phyloP scores from a whole-genome alignment of 352 stramenopile species.

The Pythium periplocum region DNA sequence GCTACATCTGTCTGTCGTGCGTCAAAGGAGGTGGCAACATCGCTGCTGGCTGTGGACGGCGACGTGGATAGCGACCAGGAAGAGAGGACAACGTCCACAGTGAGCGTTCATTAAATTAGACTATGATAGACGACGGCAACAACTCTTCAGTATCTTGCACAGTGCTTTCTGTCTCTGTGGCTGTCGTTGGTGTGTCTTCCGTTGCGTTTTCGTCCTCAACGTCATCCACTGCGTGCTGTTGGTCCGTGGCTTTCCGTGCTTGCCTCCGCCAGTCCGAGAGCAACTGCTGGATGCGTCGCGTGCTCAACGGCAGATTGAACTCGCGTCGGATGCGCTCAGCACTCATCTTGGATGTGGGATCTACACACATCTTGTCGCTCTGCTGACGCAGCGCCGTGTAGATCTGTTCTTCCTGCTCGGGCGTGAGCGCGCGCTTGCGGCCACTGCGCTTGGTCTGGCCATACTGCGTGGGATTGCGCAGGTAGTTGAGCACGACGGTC shows the following conservation, averaged over 20 bases:
- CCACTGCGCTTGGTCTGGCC: constrained; percentile 45
- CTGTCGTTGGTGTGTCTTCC: not conserved
- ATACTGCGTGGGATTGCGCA: constrained; percentile 39
- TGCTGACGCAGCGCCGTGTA: constrained; percentile 22
- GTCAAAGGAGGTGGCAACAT: constrained; percentile 6
- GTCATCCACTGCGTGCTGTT: constrained; percentile 22
- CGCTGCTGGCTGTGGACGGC: no score
- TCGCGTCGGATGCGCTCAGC: constrained; percentile 41
- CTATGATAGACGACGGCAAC: not conserved
- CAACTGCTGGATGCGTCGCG: constrained; percentile 49
- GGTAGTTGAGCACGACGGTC: constrained; percentile 56
- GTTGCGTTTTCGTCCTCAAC: not conserved
- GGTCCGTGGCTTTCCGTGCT: constrained; percentile 18
- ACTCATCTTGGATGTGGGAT: constrained; percentile 21
- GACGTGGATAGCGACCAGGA: no score
- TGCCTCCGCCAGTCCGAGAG: constrained; percentile 41
- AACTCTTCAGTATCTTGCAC: no score
- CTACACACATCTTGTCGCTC: not conserved
- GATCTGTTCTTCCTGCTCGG: constrained; percentile 36
- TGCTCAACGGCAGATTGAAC: constrained; percentile 45
- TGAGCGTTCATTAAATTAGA: constrained; percentile 2
- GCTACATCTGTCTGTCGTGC: constrained; percentile 49
- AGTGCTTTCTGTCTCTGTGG: no score
- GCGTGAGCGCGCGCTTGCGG: constrained; percentile 37
- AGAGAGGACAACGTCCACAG: no score